Conservation (phyloP, 73 alveolate genomes). For the Paramecium pentaurelia region DNA sequence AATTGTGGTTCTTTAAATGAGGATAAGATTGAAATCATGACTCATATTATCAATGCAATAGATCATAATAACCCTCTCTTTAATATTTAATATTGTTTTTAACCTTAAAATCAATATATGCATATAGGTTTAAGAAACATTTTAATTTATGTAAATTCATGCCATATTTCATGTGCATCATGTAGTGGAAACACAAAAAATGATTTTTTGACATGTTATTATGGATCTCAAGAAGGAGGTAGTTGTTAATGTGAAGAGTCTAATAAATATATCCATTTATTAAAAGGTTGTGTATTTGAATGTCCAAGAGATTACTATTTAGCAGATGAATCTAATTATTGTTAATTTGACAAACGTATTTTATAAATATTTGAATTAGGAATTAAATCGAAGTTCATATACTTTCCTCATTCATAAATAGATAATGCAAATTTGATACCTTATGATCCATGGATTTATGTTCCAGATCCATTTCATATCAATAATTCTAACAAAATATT, state of each 20-base stretch:
- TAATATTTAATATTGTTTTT: background rate
- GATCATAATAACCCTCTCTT: background rate
- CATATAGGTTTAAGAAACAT: background rate
- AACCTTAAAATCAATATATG: background rate
- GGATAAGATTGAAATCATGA: background rate
- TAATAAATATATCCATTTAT: background rate
- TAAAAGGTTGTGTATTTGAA: background rate
- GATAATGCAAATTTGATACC: background rate
- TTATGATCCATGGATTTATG: background rate
- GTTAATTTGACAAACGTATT: background rate
- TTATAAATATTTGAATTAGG: background rate
- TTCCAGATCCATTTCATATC: background rate
- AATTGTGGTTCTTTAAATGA: background rate
- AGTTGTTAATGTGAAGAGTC: background rate
- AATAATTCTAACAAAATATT: background rate
- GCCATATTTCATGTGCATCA: background rate
- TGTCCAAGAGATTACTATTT: background rate
- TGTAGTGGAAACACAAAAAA: background rate
- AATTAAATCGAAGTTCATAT: background rate
- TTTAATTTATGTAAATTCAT: background rate
- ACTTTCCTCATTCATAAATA: background rate
- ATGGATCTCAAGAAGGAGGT: background rate
- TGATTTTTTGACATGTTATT: background rate
- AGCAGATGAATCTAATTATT: background rate
- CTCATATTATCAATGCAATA: background rate